A percentile compares a stretch with the other conserved stretches of the same genome.
These are phyloP conservation scores for Mycena galericulata DNA, from an alignment of 768 basidiomycete genomes.

Conservation along the genomic window DNA sequence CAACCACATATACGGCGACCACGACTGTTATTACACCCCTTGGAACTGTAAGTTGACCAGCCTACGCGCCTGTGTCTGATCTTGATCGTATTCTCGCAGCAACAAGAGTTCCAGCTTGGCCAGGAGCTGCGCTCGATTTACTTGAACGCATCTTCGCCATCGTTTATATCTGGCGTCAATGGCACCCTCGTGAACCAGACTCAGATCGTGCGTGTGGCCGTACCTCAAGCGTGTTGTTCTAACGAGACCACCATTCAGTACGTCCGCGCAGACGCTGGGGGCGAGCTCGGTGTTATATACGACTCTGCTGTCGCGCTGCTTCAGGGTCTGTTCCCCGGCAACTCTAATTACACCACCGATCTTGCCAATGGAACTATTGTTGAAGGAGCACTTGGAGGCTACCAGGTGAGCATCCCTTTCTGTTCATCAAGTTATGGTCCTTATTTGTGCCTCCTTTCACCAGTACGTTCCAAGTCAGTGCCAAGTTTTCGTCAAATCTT, in stretches of 20 bases:
- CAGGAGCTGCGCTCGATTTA: conserved; percentile 63
- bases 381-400: conserved; percentile 71
- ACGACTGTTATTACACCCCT: conserved; percentile 74
- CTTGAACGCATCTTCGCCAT: conserved; percentile 63
- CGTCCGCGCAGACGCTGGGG: conserved; percentile 75
- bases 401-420: conserved; percentile 55
- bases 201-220: conserved; percentile 44
- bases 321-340: conserved; percentile 76
- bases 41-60: conserved; percentile 63
- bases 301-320: conserved; percentile 75
- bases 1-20: conserved; percentile 66
- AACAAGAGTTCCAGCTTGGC: conserved; percentile 71
- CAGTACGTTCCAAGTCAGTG: conserved; percentile 55
- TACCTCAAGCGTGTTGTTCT: not conserved
- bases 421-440: not conserved
- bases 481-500: not conserved
- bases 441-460: not conserved
- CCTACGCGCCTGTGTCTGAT: not conserved
- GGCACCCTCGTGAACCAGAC: conserved; percentile 48
- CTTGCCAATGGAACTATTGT: conserved; percentile 77
- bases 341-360: conserved; percentile 57
- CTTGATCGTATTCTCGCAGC: conserved; percentile 45
- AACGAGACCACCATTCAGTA: conserved; percentile 13
- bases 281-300: conserved; percentile 74
- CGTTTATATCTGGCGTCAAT: conserved; percentile 61